Evolutionary conservation across 2,329 filamentous ascomycete species (phyloP).

Genomic region (Cryoendolithus antarcticus): DNA sequence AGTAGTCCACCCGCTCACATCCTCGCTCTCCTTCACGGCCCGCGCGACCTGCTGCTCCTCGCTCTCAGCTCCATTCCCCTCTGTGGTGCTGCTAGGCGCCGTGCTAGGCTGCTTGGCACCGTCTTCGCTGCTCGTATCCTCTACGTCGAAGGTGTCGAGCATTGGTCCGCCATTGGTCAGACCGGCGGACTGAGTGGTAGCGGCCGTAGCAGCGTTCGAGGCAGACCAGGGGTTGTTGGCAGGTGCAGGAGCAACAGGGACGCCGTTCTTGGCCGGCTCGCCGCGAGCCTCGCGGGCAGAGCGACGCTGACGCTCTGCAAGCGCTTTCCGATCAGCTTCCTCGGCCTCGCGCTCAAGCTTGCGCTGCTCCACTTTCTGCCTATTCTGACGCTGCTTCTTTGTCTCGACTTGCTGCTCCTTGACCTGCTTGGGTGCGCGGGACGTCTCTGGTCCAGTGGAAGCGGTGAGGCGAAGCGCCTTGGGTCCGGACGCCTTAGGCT

Average conservation of each 20-base stretch:
- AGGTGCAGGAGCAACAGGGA: conserved; percentile 35
- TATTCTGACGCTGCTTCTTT: conserved; percentile 93
- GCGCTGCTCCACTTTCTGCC: conserved; percentile 71
- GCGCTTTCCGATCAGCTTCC: conserved; percentile 63
- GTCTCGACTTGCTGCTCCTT: conserved; percentile 57
- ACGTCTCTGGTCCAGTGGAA: conserved; percentile 40
- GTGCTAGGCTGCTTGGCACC: conserved; percentile 24
- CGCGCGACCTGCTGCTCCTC: conserved; percentile 50
- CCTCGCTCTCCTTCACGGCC: conserved; percentile 33
- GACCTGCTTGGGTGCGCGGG: conserved; percentile 47
- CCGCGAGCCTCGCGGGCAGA: conserved; percentile 72
- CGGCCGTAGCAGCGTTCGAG: conserved; percentile 14
- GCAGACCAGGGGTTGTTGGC: conserved; percentile 43
- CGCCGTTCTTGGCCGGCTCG: conserved; percentile 68
- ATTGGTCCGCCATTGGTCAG: conserved; percentile 19
- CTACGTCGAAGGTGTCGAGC: conserved; percentile 39
- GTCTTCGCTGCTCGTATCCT: conserved; percentile 29
- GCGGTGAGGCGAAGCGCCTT: conserved; percentile 69
- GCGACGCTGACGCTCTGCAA: conserved; percentile 73
- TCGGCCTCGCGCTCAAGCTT: conserved; percentile 64
- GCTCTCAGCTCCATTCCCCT: conserved; percentile 29
- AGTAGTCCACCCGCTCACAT: conserved; percentile 48
- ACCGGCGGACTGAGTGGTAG: conserved; percentile 10
- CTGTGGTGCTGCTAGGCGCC: conserved; percentile 27
- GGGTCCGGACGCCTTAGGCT: conserved; percentile 54